Conservation (phyloP, 805 yeast genomes). For the Candida tammaniensis region DNA sequence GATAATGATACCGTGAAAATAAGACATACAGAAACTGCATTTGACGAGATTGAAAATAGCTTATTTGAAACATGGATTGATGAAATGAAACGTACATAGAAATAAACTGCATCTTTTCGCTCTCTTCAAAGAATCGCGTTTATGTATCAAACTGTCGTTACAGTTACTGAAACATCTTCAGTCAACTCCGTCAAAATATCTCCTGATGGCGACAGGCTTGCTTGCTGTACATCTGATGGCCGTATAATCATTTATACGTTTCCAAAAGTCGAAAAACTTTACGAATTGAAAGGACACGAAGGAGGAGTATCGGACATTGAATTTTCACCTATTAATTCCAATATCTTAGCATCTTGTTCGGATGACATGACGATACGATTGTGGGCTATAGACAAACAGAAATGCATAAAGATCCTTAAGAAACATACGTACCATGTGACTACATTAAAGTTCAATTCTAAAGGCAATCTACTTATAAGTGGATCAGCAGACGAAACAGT, state of each 20-base stretch:
- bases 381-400: slow-evolving; percentile 58
- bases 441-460: slow-evolving; percentile 61
- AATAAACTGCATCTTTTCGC: too few relatives aligned
- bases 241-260: slow-evolving; percentile 24
- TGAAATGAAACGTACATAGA: slow-evolving; percentile 27
- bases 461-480: slow-evolving; percentile 75
- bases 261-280: slow-evolving; percentile 24
- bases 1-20: slow-evolving; percentile 5
- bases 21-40: slow-evolving; percentile 11
- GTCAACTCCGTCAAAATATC: slow-evolving; percentile 43
- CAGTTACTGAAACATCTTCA: slow-evolving; percentile 1
- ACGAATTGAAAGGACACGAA: slow-evolving; percentile 54
- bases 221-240: slow-evolving; percentile 43
- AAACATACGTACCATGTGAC: slow-evolving; percentile 89
- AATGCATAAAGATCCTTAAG: slow-evolving; percentile 48
- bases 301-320: slow-evolving; percentile 71
- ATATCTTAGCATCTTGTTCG: slow-evolving; percentile 75
- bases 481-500: slow-evolving; percentile 92
- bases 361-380: slow-evolving; percentile 81
- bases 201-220: slow-evolving; percentile 58
- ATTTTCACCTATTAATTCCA: slow-evolving; percentile 70
- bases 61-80: slow-evolving; percentile 43
- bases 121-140: too few relatives aligned
- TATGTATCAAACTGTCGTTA: too few relatives aligned
- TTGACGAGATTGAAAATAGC: slow-evolving; percentile 42